Percentiles rank a stretch among this genome's conserved stretches.
Conservation (phyloP, 176 grass and related monocot genomes). For the Carex cristatella region DNA sequence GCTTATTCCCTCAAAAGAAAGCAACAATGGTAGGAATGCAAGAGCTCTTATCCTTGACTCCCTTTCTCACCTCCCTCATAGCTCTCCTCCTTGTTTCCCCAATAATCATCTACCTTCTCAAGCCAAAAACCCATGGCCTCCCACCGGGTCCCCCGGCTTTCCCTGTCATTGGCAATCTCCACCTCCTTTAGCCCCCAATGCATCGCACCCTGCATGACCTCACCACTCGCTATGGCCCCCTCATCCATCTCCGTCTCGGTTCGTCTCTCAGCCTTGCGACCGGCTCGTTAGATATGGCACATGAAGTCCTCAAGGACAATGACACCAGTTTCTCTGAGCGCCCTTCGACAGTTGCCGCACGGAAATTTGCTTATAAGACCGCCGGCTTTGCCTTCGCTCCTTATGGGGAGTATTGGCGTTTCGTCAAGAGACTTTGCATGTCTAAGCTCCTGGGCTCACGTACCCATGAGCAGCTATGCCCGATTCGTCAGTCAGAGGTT, state of each 20-base stretch:
- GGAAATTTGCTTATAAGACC: constrained; percentile 44
- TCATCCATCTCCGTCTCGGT: constrained; percentile 42
- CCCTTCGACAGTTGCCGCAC: constrained; percentile 29
- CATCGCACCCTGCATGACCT: constrained; percentile 53
- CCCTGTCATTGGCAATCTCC: constrained; percentile 68
- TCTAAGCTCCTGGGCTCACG: constrained; percentile 57
- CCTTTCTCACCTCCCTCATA: constrained; percentile 4
- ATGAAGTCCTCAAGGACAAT: constrained; percentile 37
- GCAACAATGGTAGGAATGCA: background rate
- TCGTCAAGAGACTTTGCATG: constrained; percentile 70
- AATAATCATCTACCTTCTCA: background rate
- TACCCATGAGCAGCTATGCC: constrained; percentile 49
- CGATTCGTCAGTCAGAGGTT: constrained; percentile 36
- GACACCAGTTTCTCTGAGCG: constrained; percentile 56
- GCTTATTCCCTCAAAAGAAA: background rate
- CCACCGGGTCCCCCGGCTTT: constrained; percentile 44
- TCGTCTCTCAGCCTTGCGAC: constrained; percentile 46
- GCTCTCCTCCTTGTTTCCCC: background rate
- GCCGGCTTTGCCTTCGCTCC: constrained; percentile 60
- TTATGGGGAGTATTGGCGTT: constrained; percentile 61
- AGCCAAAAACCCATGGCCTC: background rate
- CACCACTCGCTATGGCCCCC: constrained; percentile 17
- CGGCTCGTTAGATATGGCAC: constrained; percentile 27
- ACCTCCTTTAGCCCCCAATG: constrained; percentile 46
- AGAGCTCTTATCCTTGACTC: constrained; percentile 20